Evolutionary conservation across 2,329 filamentous ascomycete species (phyloP).

Genomic region (Trichothecium sympodiale): DNA sequence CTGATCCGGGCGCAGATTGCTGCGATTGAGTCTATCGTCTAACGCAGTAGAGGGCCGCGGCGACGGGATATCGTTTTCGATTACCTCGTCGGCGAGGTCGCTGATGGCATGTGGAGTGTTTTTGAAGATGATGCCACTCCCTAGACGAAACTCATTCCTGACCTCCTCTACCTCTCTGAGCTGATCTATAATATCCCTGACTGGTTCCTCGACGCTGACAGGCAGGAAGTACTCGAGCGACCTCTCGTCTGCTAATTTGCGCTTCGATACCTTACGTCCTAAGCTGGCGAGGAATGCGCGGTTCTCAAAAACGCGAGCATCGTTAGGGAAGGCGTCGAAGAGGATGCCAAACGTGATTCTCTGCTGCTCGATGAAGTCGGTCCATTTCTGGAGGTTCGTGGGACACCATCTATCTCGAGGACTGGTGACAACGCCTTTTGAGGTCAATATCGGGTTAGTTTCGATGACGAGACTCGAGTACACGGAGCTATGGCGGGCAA

Average conservation of each 20-base stretch:
- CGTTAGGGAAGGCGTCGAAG: constrained; percentile 10
- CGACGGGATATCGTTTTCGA: constrained; percentile 10
- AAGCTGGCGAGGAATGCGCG: constrained; percentile 11
- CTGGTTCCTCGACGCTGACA: constrained; percentile 18
- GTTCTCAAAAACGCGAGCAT: constrained; percentile 15
- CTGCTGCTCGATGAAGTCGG: constrained; percentile 16
- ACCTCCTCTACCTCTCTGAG: constrained; percentile 14
- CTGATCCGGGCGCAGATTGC: constrained; percentile 18
- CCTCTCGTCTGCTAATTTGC: constrained; percentile 15
- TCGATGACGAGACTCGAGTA: constrained; percentile 14
- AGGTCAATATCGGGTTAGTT: constrained; percentile 12
- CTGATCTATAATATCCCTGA: constrained; percentile 16
- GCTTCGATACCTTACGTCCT: constrained; percentile 10
- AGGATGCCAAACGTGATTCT: constrained; percentile 11
- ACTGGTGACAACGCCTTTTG: constrained; percentile 16
- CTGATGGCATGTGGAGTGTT: no score
- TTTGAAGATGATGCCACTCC: no score
- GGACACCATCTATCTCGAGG: constrained; percentile 18
- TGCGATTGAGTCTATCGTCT: constrained; percentile 9
- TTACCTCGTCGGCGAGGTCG: constrained; percentile 13
- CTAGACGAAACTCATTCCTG: no score
- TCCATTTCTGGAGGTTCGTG: constrained; percentile 15
- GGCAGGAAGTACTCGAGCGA: constrained; percentile 17
- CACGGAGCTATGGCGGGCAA: constrained; percentile 15
- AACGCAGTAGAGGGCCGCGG: constrained; percentile 1